These are phyloP conservation scores for Colletotrichum echinochloae DNA, from an alignment of 2,329 filamentous ascomycete species.

Conservation along the genomic window DNA sequence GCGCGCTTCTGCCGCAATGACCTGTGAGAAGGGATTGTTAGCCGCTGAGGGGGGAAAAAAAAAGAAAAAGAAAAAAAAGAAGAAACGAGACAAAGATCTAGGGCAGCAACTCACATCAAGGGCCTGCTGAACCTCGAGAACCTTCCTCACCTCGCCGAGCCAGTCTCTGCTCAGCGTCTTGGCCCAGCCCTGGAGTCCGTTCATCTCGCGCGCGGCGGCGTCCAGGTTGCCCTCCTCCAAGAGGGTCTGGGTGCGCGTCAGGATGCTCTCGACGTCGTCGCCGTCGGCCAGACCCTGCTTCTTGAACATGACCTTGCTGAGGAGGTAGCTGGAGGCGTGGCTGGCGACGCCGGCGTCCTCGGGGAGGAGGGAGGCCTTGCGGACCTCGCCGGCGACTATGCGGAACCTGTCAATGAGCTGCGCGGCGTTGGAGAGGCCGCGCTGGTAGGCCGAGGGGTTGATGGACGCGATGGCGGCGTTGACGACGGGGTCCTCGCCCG, in stretches of 20 bases:
- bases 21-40: conserved; percentile 58
- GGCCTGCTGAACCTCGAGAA: conserved; percentile 95
- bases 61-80: too few relatives aligned
- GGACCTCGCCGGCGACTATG: conserved; percentile 89
- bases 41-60: not conserved
- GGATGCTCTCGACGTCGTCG: conserved; percentile 92
- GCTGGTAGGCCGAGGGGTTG: conserved; percentile 93
- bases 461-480: conserved; percentile 96
- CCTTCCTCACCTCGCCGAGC: conserved; percentile 89
- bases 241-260: conserved; percentile 88
- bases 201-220: conserved; percentile 93
- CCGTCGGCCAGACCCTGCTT: conserved; percentile 88
- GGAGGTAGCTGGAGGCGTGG: conserved; percentile 88
- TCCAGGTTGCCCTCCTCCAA: conserved; percentile 95
- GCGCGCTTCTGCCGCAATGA: conserved; percentile 90
- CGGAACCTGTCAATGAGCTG: conserved; percentile 97
- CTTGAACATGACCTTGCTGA: conserved; percentile 97
- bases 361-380: conserved; percentile 92
- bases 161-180: conserved; percentile 95
- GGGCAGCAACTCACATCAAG: conserved; percentile 81
- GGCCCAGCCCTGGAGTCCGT: conserved; percentile 90
- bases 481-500: conserved; percentile 84
- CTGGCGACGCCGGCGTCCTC: conserved; percentile 95
- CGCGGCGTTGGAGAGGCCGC: conserved; percentile 83
- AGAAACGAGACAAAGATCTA: not conserved